These are phyloP conservation scores for Nicotiana tomentosiformis DNA, from an alignment of 257 asterid genomes.

Conservation along the genomic window DNA sequence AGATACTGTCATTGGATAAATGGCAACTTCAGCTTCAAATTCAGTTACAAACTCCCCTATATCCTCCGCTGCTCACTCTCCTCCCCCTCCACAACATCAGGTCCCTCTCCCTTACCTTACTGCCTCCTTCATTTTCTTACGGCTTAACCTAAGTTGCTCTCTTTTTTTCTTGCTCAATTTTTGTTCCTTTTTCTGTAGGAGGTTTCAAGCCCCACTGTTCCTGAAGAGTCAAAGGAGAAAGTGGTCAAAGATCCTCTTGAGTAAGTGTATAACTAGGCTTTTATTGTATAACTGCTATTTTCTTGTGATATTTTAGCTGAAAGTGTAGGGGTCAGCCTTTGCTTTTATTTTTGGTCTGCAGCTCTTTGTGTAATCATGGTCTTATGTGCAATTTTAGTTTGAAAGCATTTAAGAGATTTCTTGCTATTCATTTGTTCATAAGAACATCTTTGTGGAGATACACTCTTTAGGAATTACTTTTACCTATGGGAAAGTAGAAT, in stretches of 20 bases:
- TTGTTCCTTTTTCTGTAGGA: slow-evolving; percentile 1
- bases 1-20: background rate
- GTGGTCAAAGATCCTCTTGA: background rate
- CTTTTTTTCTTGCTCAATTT: background rate
- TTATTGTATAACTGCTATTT: background rate
- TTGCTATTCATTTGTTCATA: background rate
- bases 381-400: background rate
- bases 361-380: background rate
- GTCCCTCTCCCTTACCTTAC: too few relatives aligned
- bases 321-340: background rate
- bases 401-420: background rate
- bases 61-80: too few relatives aligned
- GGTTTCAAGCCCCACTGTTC: background rate
- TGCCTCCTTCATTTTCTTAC: background rate
- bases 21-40: background rate
- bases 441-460: background rate
- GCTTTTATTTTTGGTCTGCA: background rate
- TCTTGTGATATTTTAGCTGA: background rate
- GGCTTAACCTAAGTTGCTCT: background rate
- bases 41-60: background rate
- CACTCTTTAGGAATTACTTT: background rate
- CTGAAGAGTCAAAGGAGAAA: background rate
- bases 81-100: too few relatives aligned
- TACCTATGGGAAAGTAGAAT: background rate
- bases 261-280: background rate